Conservation (phyloP, 805 yeast genomes). For the Wickerhamiella azymoides region DNA sequence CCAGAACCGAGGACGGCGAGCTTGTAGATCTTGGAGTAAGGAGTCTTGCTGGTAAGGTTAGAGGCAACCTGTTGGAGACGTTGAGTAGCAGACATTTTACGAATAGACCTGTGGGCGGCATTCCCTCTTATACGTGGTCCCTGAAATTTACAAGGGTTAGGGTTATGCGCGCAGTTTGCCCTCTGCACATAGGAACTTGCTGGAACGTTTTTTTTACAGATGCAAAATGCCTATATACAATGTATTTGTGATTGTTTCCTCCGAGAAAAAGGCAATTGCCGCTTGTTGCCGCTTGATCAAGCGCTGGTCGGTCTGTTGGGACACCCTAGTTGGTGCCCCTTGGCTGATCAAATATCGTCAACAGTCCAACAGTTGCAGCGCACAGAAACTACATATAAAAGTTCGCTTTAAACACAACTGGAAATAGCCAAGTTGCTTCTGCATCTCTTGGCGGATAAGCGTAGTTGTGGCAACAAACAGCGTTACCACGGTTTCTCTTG, state of each 20-base stretch:
- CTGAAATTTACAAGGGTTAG: conserved; percentile 1
- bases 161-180: background rate
- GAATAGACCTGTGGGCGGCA: no score
- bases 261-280: no score
- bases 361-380: background rate
- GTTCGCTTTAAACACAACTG: background rate
- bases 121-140: background rate
- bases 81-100: conserved; percentile 1
- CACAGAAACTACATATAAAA: background rate
- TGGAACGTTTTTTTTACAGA: background rate
- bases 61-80: conserved; percentile 9
- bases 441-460: background rate
- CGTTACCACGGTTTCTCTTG: background rate
- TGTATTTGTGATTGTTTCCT: no score
- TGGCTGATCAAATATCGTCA: background rate
- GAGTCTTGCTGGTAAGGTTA: conserved; percentile 9
- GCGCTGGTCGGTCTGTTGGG: no score
- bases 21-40: conserved; percentile 28
- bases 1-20: conserved; percentile 87
- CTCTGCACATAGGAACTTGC: background rate
- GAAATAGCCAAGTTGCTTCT: background rate
- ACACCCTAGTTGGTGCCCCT: no score
- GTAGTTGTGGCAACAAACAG: background rate
- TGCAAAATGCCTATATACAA: background rate
- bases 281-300: no score